These are phyloP conservation scores for Lentinula boryana DNA, from an alignment of 768 basidiomycete species.

Conservation along the genomic window DNA sequence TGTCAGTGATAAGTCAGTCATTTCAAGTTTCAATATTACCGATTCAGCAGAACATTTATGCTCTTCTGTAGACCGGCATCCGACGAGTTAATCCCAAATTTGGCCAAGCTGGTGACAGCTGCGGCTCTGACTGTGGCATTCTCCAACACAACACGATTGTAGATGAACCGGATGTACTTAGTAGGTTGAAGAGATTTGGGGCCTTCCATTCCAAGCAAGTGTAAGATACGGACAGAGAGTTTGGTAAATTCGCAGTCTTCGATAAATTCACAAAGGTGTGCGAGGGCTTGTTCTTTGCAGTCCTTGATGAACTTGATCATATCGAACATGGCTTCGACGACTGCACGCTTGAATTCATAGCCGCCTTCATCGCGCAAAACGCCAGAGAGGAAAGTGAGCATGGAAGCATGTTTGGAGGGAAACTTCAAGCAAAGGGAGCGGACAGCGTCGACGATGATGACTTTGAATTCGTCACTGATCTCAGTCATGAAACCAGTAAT, in stretches of 20 bases:
- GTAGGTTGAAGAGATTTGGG: slow-evolving; percentile 95
- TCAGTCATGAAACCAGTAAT: slow-evolving; percentile 99
- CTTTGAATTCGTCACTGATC: slow-evolving; percentile 99
- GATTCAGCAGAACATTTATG: slow-evolving; percentile 42
- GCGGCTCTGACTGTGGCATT: slow-evolving; percentile 97
- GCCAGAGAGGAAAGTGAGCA: slow-evolving; percentile 96
- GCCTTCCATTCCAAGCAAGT: slow-evolving; percentile 92
- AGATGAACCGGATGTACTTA: slow-evolving; percentile 99
- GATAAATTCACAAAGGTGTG: slow-evolving; percentile 98
- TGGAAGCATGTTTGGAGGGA: slow-evolving; percentile 92
- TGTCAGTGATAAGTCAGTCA: neutral
- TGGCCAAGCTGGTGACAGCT: slow-evolving; percentile 90
- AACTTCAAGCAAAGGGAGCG: slow-evolving; percentile 98
- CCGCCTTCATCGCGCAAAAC: slow-evolving; percentile 98
- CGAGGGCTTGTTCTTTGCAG: slow-evolving; percentile 95
- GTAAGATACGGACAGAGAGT: slow-evolving; percentile 93
- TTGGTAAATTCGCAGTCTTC: slow-evolving; percentile 99
- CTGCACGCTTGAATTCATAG: slow-evolving; percentile 98
- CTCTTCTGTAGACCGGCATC: slow-evolving; percentile 79
- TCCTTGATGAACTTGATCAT: slow-evolving; percentile 99
- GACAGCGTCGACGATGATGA: slow-evolving; percentile 98
- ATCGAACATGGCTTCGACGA: slow-evolving; percentile 99
- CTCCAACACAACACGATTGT: slow-evolving; percentile 97
- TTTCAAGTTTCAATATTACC: neutral
- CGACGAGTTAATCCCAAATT: slow-evolving; percentile 88